Evolutionary conservation across 2,329 filamentous ascomycete species (phyloP).

Genomic region (Mycosphaerella sp.): DNA sequence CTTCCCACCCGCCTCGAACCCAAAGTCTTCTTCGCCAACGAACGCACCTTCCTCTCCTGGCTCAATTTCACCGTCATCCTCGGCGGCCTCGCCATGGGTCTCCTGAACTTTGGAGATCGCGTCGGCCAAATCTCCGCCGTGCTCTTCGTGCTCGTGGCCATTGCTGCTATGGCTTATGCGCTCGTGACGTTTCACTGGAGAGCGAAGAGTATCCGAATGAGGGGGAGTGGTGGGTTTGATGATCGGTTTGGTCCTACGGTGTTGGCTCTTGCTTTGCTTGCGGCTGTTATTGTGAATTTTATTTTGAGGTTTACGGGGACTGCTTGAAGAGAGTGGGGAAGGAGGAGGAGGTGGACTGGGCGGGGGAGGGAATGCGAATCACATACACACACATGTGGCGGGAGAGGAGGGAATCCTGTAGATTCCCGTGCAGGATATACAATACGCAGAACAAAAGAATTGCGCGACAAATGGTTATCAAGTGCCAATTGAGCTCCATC

Average conservation of each 20-base stretch:
- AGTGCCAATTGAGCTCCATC: too few relatives aligned
- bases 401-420: background rate
- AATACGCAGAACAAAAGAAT: too few relatives aligned
- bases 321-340: background rate
- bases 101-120: conserved; percentile 93
- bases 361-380: too few relatives aligned
- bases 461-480: too few relatives aligned
- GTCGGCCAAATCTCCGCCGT: conserved; percentile 88
- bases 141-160: conserved; percentile 88
- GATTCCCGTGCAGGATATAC: background rate
- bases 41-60: conserved; percentile 98
- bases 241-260: conserved; percentile 92
- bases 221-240: conserved; percentile 93
- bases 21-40: conserved; percentile 99
- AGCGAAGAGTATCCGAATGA: conserved; percentile 81
- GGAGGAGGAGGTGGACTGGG: background rate
- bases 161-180: conserved; percentile 93
- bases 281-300: conserved; percentile 95
- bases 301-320: conserved; percentile 60
- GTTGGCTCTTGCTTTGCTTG: conserved; percentile 74
- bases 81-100: conserved; percentile 89
- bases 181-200: conserved; percentile 96
- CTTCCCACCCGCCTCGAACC: conserved; percentile 96
- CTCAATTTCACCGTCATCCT: conserved; percentile 99
- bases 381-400: background rate